A percentile compares a stretch with the other conserved stretches of the same genome.
These are phyloP conservation scores for Starmerella floris DNA, from an alignment of 805 yeast species.

Conservation along the genomic window DNA sequence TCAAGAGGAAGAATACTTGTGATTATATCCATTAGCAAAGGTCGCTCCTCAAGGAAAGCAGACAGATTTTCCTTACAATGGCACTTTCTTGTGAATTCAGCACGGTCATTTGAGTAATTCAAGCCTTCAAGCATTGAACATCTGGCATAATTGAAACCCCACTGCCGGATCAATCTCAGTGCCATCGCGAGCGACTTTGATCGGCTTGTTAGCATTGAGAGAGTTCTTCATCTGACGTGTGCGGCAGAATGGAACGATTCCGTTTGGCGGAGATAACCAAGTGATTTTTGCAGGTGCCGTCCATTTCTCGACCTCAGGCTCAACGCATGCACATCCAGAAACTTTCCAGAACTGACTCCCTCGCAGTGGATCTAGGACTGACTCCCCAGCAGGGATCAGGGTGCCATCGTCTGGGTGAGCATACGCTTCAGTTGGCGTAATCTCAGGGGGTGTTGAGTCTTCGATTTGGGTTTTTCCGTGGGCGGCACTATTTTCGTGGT, in stretches of 20 bases:
- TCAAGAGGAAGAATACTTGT: too few species aligned
- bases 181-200: conserved; percentile 34
- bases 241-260: conserved; percentile 25
- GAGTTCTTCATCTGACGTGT: conserved; percentile 28
- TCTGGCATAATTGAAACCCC: conserved; percentile 24
- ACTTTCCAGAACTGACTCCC: conserved; percentile 33
- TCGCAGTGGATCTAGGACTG: conserved; percentile 27
- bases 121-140: conserved; percentile 22
- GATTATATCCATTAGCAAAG: too few species aligned
- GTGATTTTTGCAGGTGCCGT: conserved; percentile 29
- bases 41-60: too few species aligned
- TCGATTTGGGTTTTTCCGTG: neutral
- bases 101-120: too few species aligned
- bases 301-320: conserved; percentile 24
- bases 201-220: conserved; percentile 29
- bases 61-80: too few species aligned
- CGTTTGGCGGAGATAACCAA: conserved; percentile 27
- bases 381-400: conserved; percentile 26
- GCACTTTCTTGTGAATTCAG: too few species aligned
- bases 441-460: conserved; percentile 5
- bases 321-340: conserved; percentile 17
- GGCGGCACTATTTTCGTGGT: neutral
- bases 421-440: conserved; percentile 6
- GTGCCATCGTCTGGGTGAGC: conserved; percentile 10
- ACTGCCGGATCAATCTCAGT: conserved; percentile 31